Evolutionary conservation across 352 stramenopile genomes (phyloP).

Genomic region (Phytopythium oedochilum): DNA sequence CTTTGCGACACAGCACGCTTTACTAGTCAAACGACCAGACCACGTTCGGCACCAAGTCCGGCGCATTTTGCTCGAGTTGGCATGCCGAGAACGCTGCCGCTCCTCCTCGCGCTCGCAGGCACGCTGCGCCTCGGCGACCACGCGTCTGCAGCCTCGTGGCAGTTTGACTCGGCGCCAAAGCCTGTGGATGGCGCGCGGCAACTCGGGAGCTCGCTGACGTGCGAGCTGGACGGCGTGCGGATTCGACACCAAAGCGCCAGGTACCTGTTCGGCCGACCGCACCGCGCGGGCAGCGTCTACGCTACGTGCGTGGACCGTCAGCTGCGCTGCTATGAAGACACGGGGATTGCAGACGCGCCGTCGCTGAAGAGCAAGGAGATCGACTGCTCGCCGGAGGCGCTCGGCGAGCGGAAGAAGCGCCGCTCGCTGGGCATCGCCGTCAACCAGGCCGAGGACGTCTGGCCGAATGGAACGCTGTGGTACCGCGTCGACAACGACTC

Average conservation of each 20-base stretch:
- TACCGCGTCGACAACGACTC: conserved; percentile 50
- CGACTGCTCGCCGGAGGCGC: conserved; percentile 22
- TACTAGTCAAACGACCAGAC: conserved; percentile 1
- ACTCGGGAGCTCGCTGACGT: conserved; percentile 8
- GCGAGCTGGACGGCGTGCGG: conserved; percentile 35
- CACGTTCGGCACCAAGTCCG: not conserved
- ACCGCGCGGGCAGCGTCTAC: conserved; percentile 50
- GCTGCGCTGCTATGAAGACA: conserved; percentile 57
- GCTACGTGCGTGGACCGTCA: conserved; percentile 34
- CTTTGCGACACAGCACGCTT: too few species aligned
- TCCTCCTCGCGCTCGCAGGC: not conserved
- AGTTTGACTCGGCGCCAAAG: not conserved
- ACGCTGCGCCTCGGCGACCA: not conserved
- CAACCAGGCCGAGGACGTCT: conserved; percentile 50
- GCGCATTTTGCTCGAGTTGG: not conserved
- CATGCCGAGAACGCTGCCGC: not conserved
- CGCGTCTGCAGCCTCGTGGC: not conserved
- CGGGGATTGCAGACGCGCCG: conserved; percentile 54
- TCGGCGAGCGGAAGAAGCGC: conserved; percentile 13
- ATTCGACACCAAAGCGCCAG: conserved; percentile 38
- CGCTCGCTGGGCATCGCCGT: conserved; percentile 54
- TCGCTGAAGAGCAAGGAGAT: conserved; percentile 31
- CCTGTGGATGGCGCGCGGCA: too few species aligned
- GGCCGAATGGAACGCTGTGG: conserved; percentile 62
- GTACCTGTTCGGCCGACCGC: conserved; percentile 44